Conservation (phyloP, 805 yeast species). For the Zygotorulaspora chibaensis region DNA sequence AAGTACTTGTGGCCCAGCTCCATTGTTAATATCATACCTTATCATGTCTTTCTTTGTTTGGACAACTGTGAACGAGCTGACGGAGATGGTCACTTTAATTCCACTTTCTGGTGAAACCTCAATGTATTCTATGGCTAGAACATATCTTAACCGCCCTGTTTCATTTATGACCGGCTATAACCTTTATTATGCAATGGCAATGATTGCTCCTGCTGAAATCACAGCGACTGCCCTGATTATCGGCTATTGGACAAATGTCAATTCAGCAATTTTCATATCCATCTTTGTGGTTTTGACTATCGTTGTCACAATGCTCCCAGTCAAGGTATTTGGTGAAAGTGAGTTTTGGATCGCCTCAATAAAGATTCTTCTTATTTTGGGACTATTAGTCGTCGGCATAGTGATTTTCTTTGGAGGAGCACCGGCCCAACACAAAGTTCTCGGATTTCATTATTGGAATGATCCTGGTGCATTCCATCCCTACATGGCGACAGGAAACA, state of each 20-base stretch:
- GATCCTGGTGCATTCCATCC: conserved; percentile 45
- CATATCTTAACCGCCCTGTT: conserved; percentile 15
- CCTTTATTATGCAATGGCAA: conserved; percentile 44
- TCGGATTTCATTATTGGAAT: conserved; percentile 63
- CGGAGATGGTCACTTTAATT: conserved; percentile 58
- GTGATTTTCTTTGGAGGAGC: conserved; percentile 65
- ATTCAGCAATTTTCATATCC: conserved; percentile 39
- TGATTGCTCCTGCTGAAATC: conserved; percentile 48
- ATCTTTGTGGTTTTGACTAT: conserved; percentile 30
- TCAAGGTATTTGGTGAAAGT: conserved; percentile 41
- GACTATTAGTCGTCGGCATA: conserved; percentile 53
- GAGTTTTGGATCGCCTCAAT: conserved; percentile 66
- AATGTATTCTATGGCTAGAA: conserved; percentile 12
- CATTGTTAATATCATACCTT: conserved; percentile 53
- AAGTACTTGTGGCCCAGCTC: conserved; percentile 63
- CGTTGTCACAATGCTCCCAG: conserved; percentile 17
- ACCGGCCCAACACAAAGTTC: conserved; percentile 44
- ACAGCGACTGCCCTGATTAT: conserved; percentile 40
- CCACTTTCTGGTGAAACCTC: conserved; percentile 57
- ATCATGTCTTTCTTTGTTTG: conserved; percentile 53
- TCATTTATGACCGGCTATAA: conserved; percentile 45
- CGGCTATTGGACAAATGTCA: conserved; percentile 40
- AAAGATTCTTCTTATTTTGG: conserved; percentile 61
- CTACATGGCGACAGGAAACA: conserved; percentile 34
- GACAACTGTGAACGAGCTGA: conserved; percentile 46